These are phyloP conservation scores for Backusella tarrabulga DNA, from an alignment of 192 early-diverging fungal genomes.

Conservation along the genomic window DNA sequence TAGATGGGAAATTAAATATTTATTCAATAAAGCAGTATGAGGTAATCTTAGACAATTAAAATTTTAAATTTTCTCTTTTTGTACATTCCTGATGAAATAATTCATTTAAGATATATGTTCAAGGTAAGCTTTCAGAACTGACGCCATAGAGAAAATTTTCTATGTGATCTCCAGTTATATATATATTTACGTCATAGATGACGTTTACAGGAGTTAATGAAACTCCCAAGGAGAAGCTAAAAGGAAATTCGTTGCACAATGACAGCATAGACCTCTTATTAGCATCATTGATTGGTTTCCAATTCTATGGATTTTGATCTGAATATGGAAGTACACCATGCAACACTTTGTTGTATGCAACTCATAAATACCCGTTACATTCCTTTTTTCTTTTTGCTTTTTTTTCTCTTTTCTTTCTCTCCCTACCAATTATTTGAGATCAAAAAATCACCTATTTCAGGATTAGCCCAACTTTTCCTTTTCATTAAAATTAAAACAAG, in stretches of 20 bases:
- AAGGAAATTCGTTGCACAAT: slow-evolving; percentile 8
- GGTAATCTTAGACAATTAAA: not conserved
- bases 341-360: not conserved
- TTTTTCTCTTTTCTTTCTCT: not conserved
- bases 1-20: not conserved
- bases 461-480: not conserved
- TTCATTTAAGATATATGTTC: not conserved
- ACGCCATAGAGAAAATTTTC: not conserved
- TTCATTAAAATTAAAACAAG: slow-evolving; percentile 2
- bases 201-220: not conserved
- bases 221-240: slow-evolving; percentile 3
- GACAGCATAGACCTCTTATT: not conserved
- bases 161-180: not conserved
- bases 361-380: slow-evolving; percentile 10
- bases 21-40: slow-evolving; percentile 2
- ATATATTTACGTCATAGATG: not conserved
- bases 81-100: not conserved
- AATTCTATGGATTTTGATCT: slow-evolving; percentile 8
- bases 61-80: not conserved
- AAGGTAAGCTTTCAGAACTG: not conserved
- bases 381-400: not conserved
- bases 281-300: slow-evolving; percentile 5
- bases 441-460: slow-evolving; percentile 5
- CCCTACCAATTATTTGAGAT: slow-evolving; percentile 1
- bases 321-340: slow-evolving; percentile 12